phyloP scores from a whole-genome alignment of 495 filamentous ascomycete genomes.

The Clohesyomyces aquaticus region DNA sequence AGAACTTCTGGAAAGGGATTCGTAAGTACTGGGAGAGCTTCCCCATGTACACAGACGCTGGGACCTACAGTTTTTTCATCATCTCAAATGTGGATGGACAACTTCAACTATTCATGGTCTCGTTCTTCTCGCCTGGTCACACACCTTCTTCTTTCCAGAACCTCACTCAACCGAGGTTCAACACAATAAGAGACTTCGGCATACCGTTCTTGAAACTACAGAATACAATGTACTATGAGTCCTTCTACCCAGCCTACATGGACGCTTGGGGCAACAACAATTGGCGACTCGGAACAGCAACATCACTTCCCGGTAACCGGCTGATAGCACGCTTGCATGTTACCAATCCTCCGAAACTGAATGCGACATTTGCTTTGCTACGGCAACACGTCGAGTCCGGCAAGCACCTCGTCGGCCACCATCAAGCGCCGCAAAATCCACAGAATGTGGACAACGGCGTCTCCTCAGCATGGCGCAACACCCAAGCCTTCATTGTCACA shows the following conservation, averaged over 20 bases:
- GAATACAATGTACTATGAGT: conserved; percentile 16
- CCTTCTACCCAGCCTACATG: conserved; percentile 21
- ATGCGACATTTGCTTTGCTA: conserved; percentile 9
- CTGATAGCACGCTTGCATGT: conserved; percentile 9
- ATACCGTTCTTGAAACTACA: conserved; percentile 6
- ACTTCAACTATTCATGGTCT: conserved; percentile 10
- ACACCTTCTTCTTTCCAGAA: conserved; percentile 1
- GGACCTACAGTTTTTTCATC: conserved; percentile 24
- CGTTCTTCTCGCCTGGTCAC: conserved; percentile 21
- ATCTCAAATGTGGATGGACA: conserved; percentile 13
- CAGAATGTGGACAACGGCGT: conserved; percentile 27
- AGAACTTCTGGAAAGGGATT: conserved; percentile 19
- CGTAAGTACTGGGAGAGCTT: conserved; percentile 19
- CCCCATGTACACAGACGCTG: conserved; percentile 13
- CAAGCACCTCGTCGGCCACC: conserved; percentile 4
- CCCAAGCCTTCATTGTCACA: conserved; percentile 17
- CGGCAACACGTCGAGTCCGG: conserved; percentile 1
- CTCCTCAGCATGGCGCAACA: conserved; percentile 31
- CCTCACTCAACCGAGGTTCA: conserved; percentile 17
- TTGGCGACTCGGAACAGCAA: conserved; percentile 19
- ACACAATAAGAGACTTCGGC: background rate
- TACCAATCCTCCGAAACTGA: conserved; percentile 7
- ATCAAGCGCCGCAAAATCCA: conserved; percentile 22
- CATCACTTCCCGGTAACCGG: conserved; percentile 16
- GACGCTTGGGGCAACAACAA: conserved; percentile 5